Evolutionary conservation across 352 stramenopile species (phyloP).

Genomic region (Lagenidium sp.): DNA sequence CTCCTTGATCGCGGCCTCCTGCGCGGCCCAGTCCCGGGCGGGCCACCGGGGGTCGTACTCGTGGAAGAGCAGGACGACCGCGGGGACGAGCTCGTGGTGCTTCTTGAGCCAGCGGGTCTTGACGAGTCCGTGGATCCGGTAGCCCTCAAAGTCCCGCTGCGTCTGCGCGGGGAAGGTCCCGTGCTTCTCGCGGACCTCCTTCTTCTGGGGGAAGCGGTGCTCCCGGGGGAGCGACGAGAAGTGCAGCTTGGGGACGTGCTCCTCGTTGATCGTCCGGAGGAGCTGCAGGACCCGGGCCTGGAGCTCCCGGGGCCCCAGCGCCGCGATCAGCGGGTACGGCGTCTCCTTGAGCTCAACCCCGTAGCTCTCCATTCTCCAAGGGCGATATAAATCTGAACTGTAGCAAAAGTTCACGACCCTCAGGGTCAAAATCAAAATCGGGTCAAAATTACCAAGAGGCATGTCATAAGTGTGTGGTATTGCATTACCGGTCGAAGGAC

Average conservation of each 20-base stretch:
- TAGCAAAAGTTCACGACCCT: too few species aligned
- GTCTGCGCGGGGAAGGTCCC: slow-evolving; percentile 78
- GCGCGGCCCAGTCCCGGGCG: slow-evolving; percentile 52
- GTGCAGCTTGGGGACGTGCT: slow-evolving; percentile 76
- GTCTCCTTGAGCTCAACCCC: slow-evolving; percentile 78
- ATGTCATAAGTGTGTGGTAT: too few species aligned
- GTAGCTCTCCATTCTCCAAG: slow-evolving; percentile 85
- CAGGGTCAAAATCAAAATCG: too few species aligned
- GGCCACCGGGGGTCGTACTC: slow-evolving; percentile 78
- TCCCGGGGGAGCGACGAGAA: slow-evolving; percentile 57
- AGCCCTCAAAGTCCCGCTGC: slow-evolving; percentile 76
- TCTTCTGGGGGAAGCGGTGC: slow-evolving; percentile 76
- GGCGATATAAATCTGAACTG: too few species aligned
- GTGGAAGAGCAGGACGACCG: slow-evolving; percentile 75
- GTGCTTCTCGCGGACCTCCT: slow-evolving; percentile 80
- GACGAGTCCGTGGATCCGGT: slow-evolving; percentile 55
- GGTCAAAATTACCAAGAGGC: too few species aligned
- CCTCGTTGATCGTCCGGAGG: slow-evolving; percentile 67
- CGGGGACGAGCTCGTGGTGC: slow-evolving; percentile 72
- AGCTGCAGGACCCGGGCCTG: slow-evolving; percentile 62
- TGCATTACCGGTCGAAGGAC: too few species aligned
- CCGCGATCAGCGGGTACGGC: slow-evolving; percentile 77
- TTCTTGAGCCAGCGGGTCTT: slow-evolving; percentile 85
- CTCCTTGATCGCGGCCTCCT: slow-evolving; percentile 60
- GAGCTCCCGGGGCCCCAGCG: slow-evolving; percentile 63